These are phyloP conservation scores for Aspergillus novofumigatus DNA, from an alignment of 2,329 filamentous ascomycete species.

Conservation along the genomic window DNA sequence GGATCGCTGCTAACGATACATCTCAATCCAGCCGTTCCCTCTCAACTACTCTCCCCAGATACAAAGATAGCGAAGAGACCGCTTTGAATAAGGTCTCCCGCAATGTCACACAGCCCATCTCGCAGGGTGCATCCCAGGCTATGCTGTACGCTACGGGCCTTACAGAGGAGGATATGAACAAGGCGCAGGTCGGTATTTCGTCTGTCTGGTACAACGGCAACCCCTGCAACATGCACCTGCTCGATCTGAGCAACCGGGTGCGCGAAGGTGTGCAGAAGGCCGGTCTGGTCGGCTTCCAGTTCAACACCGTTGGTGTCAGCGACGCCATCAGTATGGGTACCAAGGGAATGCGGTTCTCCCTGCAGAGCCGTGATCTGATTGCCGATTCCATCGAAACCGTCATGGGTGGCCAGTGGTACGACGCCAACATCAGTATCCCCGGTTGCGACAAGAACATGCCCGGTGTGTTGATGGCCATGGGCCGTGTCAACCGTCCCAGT, in stretches of 20 bases:
- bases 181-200: slow-evolving; percentile 95
- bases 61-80: slow-evolving; percentile 44
- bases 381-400: slow-evolving; percentile 98
- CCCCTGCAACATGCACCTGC: slow-evolving; percentile 97
- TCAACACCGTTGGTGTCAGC: slow-evolving; percentile 98
- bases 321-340: slow-evolving; percentile 99
- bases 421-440: slow-evolving; percentile 92
- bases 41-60: slow-evolving; percentile 46
- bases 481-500: slow-evolving; percentile 85
- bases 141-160: slow-evolving; percentile 98
- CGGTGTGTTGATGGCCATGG: slow-evolving; percentile 88
- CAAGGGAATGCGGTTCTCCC: slow-evolving; percentile 89
- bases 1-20: not conserved
- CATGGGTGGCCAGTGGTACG: slow-evolving; percentile 98
- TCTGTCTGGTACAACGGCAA: slow-evolving; percentile 98
- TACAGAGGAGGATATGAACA: slow-evolving; percentile 81
- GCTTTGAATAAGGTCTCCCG: slow-evolving; percentile 77
- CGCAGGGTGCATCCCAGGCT: slow-evolving; percentile 95
- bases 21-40: slow-evolving; percentile 27
- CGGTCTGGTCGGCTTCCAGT: slow-evolving; percentile 87
- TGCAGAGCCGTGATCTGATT: slow-evolving; percentile 94
- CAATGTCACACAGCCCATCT: slow-evolving; percentile 91
- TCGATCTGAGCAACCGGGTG: slow-evolving; percentile 80
- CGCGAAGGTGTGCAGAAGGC: slow-evolving; percentile 68
- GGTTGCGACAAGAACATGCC: slow-evolving; percentile 99